These are phyloP conservation scores for Dactylorhiza incarnata DNA, from an alignment of 106 monocot species.

Conservation along the genomic window DNA sequence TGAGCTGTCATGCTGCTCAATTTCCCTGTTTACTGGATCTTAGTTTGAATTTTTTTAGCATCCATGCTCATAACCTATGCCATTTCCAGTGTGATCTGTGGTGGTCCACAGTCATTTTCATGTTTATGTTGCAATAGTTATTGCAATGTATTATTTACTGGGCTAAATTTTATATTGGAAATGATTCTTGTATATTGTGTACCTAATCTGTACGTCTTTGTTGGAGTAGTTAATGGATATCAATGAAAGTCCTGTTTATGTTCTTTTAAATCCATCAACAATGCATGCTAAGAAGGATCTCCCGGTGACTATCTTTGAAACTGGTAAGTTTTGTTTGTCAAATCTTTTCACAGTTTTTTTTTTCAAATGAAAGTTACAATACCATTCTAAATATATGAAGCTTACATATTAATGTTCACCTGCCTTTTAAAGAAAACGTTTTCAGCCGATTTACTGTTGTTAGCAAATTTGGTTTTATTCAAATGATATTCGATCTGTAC, in stretches of 20 bases:
- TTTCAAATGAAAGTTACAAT: background rate
- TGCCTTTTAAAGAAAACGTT: background rate
- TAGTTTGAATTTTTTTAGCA: background rate
- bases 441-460: background rate
- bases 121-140: background rate
- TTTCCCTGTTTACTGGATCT: background rate
- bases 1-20: background rate
- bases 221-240: slow-evolving; percentile 87
- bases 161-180: background rate
- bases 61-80: background rate
- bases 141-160: background rate
- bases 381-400: background rate
- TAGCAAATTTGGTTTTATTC: background rate
- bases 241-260: slow-evolving; percentile 89
- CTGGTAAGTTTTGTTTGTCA: slow-evolving; percentile 45
- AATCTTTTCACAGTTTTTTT: background rate
- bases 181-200: background rate
- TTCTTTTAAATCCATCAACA: slow-evolving; percentile 79
- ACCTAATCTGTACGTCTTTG: slow-evolving; percentile 12
- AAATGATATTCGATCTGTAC: background rate
- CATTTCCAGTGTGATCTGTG: background rate
- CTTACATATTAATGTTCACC: background rate
- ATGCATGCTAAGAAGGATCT: slow-evolving; percentile 92
- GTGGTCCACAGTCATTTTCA: background rate
- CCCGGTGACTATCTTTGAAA: slow-evolving; percentile 87